Evolutionary conservation across 306 rosid species (phyloP).

Genomic region (Sphenostylis stenocarpa): DNA sequence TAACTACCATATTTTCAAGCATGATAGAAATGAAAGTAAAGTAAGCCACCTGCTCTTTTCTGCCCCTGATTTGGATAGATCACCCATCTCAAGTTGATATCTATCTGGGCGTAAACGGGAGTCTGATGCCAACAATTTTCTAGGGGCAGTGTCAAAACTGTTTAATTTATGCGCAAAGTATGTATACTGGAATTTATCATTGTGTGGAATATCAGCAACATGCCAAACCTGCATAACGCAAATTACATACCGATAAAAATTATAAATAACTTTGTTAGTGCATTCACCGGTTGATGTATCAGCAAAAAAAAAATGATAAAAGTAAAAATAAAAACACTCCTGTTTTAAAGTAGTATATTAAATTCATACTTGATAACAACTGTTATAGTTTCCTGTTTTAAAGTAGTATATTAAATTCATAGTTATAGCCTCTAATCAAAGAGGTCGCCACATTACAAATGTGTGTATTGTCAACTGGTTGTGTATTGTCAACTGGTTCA

Average conservation of each 20-base stretch:
- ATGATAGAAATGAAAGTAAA: conserved; percentile 15
- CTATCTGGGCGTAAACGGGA: conserved; percentile 95
- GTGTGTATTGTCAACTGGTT: background rate
- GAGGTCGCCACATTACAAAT: background rate
- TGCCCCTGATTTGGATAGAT: conserved; percentile 79
- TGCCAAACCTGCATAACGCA: conserved; percentile 81
- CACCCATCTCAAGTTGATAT: conserved; percentile 84
- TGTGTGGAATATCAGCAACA: conserved; percentile 69
- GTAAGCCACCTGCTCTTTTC: conserved; percentile 76
- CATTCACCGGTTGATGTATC: background rate
- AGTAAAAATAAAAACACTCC: background rate
- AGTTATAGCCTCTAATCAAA: background rate
- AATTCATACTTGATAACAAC: background rate
- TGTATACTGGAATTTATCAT: conserved; percentile 84
- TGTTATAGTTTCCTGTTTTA: background rate
- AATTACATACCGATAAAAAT: conserved; percentile 1
- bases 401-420: background rate
- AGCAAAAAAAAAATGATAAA: background rate
- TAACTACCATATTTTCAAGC: background rate
- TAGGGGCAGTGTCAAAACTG: conserved; percentile 90
- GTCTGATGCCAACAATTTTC: conserved; percentile 77
- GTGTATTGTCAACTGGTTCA: background rate
- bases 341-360: background rate
- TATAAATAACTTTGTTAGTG: background rate
- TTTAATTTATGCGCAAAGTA: conserved; percentile 86